Evolutionary conservation across 2,329 filamentous ascomycete species (phyloP).

Genomic region (Colletotrichum nymphaeae): DNA sequence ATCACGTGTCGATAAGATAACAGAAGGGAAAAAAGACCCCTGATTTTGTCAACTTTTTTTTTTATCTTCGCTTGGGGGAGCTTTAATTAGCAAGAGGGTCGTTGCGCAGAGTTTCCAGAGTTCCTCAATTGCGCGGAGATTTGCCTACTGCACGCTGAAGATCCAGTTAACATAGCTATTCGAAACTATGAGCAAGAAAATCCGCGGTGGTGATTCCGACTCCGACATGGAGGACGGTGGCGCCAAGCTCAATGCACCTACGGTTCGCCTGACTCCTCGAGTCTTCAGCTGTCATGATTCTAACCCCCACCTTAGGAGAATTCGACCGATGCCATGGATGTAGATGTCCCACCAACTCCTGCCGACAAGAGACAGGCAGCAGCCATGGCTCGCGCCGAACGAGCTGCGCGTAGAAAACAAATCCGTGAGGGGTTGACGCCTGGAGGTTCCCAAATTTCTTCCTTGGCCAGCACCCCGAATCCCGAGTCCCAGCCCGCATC

Average conservation of each 20-base stretch:
- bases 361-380: constrained; percentile 22
- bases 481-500: constrained; percentile 19
- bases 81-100: constrained; percentile 2
- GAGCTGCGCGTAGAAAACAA: constrained; percentile 29
- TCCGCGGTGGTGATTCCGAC: constrained; percentile 9
- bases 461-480: constrained; percentile 28
- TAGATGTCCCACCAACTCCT: constrained; percentile 26
- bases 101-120: not conserved
- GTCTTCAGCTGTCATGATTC: constrained; percentile 1
- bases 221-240: constrained; percentile 31
- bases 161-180: not conserved
- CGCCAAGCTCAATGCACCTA: constrained; percentile 23
- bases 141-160: not conserved
- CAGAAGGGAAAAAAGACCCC: not conserved
- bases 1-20: constrained; percentile 34
- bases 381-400: constrained; percentile 28
- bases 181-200: constrained; percentile 19
- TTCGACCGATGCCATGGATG: constrained; percentile 24
- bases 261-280: constrained; percentile 17
- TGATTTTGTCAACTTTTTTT: constrained; percentile 21
- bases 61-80: constrained; percentile 3
- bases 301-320: constrained; percentile 18
- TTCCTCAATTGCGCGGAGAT: not conserved
- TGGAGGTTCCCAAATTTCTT: constrained; percentile 3
- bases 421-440: constrained; percentile 21